A percentile compares a stretch with the other conserved stretches of the same genome.
Conservation (phyloP, 2,329 filamentous ascomycete genomes). For the Xylariaceae sp. region DNA sequence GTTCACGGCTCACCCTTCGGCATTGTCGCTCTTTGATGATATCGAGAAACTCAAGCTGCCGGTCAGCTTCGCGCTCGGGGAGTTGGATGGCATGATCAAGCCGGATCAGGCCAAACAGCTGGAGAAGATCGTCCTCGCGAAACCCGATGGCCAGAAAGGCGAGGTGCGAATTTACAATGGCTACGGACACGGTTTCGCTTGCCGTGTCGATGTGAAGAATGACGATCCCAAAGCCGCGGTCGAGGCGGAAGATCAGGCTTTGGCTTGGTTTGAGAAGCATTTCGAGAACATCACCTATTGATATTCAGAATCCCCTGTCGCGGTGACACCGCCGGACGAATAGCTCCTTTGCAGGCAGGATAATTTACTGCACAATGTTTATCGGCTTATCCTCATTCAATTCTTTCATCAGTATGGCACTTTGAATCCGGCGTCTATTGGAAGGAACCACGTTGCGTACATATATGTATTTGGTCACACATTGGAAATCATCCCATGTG, state of each 20-base stretch:
- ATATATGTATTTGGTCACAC: too few relatives aligned
- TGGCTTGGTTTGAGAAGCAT: constrained; percentile 30
- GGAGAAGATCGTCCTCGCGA: constrained; percentile 33
- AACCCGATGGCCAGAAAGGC: constrained; percentile 30
- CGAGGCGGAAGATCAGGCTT: constrained; percentile 29
- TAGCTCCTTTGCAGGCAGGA: neutral
- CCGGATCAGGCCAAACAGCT: constrained; percentile 31
- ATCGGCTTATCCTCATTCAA: too few relatives aligned
- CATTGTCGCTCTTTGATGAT: constrained; percentile 45
- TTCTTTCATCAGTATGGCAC: too few relatives aligned
- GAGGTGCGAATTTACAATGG: constrained; percentile 37
- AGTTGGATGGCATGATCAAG: constrained; percentile 40
- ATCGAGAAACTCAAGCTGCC: constrained; percentile 42
- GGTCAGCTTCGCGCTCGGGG: constrained; percentile 43
- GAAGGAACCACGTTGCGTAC: too few relatives aligned
- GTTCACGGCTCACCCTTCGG: constrained; percentile 51
- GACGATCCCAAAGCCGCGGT: constrained; percentile 23
- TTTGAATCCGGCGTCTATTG: too few relatives aligned
- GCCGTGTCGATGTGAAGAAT: constrained; percentile 23
- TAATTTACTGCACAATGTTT: neutral
- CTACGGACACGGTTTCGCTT: constrained; percentile 40
- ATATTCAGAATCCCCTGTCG: neutral
- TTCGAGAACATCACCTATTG: constrained; percentile 17
- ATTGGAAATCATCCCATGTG: too few relatives aligned
- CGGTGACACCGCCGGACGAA: neutral